Base-by-base conservation (phyloP, 768 basidiomycete genomes). In the Panellus pusillus region DNA sequence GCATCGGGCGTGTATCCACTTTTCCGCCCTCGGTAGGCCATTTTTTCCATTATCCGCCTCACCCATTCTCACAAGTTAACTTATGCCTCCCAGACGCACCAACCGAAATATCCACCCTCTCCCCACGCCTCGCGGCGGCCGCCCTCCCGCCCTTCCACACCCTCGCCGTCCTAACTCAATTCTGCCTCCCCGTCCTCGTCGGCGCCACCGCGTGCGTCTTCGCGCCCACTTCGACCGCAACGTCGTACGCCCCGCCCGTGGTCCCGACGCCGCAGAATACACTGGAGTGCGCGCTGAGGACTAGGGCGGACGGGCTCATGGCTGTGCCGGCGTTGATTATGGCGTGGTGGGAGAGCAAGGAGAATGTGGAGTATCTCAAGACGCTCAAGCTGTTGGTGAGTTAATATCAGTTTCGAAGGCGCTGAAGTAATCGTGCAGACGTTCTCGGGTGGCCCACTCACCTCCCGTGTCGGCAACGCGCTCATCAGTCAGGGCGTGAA, bases 61-160 rank as follows among this genome's bases (percentile, higher is more conserved):
- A 5, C 4, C 8, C 2, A 29, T 4, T 3, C 0, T 49, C 31
- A 32, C 11, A 1, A 17, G 4, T 18, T 37, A 19, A 14, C 19
- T 54, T 12, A 54, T 2, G 8, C 14, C 18, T 37, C 14, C 24
- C 36, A 47, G 51, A 49, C 2, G 28, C 5, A n/a, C 1, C 36
- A 18, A 1, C 18, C 15, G 18, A 53, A 44, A 19, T 31, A 1
- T 37, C 29, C 4, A 17, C 28, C 13, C 15, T 58, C 5, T 29
- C 57, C 17, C 52, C 57, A 13, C 57, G 51, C 31, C 47, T 35
- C 4, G 57, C 57, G 0, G 47, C 32, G n/a, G 57, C 52, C 13
- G 58, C 62, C 12, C 58, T 77, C 14, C 76, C 77, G 6, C 38
- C 74, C 6, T 78, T 79, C 62, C 75, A 79, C 53, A 64, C 63